phyloP scores from a whole-genome alignment of 106 monocot species.

The Allium fistulosum region DNA sequence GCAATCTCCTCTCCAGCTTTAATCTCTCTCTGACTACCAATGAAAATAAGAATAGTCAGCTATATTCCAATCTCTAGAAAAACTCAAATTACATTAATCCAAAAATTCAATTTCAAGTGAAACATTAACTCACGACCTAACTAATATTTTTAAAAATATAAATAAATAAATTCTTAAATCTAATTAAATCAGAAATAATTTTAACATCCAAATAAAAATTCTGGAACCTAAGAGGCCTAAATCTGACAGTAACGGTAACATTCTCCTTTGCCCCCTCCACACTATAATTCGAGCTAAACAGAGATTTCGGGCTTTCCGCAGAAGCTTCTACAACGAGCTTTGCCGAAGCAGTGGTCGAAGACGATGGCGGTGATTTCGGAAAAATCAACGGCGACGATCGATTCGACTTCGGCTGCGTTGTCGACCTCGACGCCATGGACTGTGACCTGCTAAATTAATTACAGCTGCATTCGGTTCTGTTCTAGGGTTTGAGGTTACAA shows the following conservation, averaged over 20 bases:
- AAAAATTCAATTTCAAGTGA: no score
- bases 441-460: no score
- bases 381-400: background rate
- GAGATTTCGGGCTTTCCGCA: slow-evolving; percentile 57
- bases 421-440: slow-evolving; percentile 22
- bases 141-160: slow-evolving; percentile 4
- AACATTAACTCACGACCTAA: background rate
- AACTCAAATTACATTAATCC: no score
- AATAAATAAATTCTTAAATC: background rate
- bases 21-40: slow-evolving; percentile 72
- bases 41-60: no score
- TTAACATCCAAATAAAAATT: background rate
- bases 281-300: slow-evolving; percentile 25
- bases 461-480: no score
- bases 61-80: no score
- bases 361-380: slow-evolving; percentile 28
- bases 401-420: slow-evolving; percentile 11
- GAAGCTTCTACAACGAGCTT: slow-evolving; percentile 31
- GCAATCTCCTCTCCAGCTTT: slow-evolving; percentile 94
- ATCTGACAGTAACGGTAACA: slow-evolving; percentile 89
- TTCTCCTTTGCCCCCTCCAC: slow-evolving; percentile 67
- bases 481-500: no score
- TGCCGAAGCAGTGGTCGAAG: slow-evolving; percentile 56
- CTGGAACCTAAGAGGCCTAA: slow-evolving; percentile 84
- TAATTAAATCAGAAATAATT: background rate